These are phyloP conservation scores for Pyrenula massariospora DNA, from an alignment of 495 filamentous ascomycete species.

Conservation along the genomic window DNA sequence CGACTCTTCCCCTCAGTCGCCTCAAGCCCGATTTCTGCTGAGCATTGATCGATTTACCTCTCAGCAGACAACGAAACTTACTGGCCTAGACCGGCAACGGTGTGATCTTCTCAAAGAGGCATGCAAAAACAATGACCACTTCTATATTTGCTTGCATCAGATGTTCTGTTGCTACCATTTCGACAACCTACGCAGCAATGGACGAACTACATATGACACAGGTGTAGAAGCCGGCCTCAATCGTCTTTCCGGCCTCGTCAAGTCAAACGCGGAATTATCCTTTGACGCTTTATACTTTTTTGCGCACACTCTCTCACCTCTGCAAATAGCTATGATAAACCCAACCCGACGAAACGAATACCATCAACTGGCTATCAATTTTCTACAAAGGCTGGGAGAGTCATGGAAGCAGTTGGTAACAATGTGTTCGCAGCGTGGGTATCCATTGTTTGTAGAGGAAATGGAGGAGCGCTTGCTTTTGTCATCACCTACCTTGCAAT, in stretches of 20 bases:
- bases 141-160: slow-evolving; percentile 60
- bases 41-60: background rate
- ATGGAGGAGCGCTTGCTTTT: slow-evolving; percentile 35
- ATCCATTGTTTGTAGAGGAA: slow-evolving; percentile 52
- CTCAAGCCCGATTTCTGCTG: background rate
- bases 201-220: background rate
- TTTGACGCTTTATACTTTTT: slow-evolving; percentile 37
- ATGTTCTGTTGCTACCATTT: slow-evolving; percentile 44
- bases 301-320: slow-evolving; percentile 33
- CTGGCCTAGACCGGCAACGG: background rate
- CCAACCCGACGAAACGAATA: slow-evolving; percentile 14
- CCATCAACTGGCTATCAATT: slow-evolving; percentile 17
- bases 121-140: slow-evolving; percentile 38
- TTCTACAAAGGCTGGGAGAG: slow-evolving; percentile 21
- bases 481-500: slow-evolving; percentile 42
- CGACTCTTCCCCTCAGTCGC: background rate
- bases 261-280: slow-evolving; percentile 21
- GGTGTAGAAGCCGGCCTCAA: slow-evolving; percentile 15
- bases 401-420: slow-evolving; percentile 15
- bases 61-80: background rate
- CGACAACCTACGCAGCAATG: slow-evolving; percentile 1
- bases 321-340: slow-evolving; percentile 13
- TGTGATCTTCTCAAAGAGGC: slow-evolving; percentile 44
- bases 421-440: slow-evolving; percentile 22
- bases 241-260: slow-evolving; percentile 20